Evolutionary conservation across 192 early-diverging fungal species (phyloP).

Genomic region (Jimgerdemannia flammicorona): DNA sequence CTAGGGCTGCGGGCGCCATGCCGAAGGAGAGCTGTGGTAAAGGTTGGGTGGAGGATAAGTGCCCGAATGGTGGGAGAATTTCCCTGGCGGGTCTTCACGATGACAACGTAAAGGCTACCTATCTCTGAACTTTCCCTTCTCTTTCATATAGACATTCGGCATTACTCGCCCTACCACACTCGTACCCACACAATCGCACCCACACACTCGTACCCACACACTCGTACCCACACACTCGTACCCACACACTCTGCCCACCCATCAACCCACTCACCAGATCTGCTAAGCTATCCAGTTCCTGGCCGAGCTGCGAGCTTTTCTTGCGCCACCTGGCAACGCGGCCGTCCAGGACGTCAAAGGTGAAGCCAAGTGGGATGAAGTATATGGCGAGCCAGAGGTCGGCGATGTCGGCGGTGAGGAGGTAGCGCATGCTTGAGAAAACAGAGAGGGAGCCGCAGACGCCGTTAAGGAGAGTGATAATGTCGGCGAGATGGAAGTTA

Average conservation of each 20-base stretch:
- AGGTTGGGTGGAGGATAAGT: not conserved
- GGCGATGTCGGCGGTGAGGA: slow-evolving; percentile 56
- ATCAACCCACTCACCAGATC: slow-evolving; percentile 59
- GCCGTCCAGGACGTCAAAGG: slow-evolving; percentile 75
- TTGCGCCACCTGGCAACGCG: slow-evolving; percentile 82
- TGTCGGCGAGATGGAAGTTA: slow-evolving; percentile 79
- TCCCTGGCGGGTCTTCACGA: not conserved
- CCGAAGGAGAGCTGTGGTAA: slow-evolving; percentile 49
- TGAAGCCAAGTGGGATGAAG: slow-evolving; percentile 65
- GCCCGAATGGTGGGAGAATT: not conserved
- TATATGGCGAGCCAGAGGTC: slow-evolving; percentile 60
- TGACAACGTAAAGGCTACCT: not conserved
- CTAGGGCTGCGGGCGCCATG: slow-evolving; percentile 79
- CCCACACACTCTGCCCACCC: not conserved
- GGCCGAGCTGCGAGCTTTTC: slow-evolving; percentile 71
- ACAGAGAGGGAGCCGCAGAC: slow-evolving; percentile 73
- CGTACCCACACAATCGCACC: too few species aligned
- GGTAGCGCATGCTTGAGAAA: slow-evolving; percentile 68
- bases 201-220: slow-evolving; percentile 7
- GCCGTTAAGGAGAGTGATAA: slow-evolving; percentile 84
- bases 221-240: too few species aligned
- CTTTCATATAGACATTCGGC: not conserved
- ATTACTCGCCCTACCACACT: not conserved
- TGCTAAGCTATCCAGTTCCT: slow-evolving; percentile 87
- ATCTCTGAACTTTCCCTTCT: not conserved